phyloP scores from a whole-genome alignment of 371 early-diverging fungal species.

The Apophysomyces sp. region DNA sequence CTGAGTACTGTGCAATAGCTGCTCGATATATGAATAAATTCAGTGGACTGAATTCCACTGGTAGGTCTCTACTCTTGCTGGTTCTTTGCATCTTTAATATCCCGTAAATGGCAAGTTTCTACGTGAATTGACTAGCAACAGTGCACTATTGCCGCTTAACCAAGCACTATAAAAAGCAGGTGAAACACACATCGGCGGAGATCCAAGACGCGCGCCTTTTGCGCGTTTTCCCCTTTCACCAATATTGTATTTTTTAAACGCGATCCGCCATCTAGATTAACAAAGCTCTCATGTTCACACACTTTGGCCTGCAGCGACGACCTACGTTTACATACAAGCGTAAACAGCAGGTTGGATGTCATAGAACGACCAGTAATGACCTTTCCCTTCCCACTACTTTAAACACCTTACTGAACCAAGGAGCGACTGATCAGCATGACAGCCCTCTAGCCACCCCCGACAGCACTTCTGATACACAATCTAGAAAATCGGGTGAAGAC shows the following conservation, averaged over 20 bases:
- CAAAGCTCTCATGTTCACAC: slow-evolving; percentile 3
- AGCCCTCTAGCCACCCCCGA: neutral
- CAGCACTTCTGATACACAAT: neutral
- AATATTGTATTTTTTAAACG: neutral
- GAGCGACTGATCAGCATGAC: neutral
- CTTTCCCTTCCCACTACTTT: neutral
- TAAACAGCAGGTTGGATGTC: neutral
- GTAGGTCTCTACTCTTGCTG: no score
- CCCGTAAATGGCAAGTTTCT: no score
- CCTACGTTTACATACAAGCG: slow-evolving; percentile 13
- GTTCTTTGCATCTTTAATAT: no score
- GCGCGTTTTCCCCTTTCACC: neutral
- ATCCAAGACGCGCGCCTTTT: neutral
- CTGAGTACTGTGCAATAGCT: no score
- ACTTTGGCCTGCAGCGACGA: slow-evolving; percentile 1
- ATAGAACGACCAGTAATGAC: neutral
- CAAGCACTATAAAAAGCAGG: no score
- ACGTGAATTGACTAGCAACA: no score
- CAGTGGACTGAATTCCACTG: no score
- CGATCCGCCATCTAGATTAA: neutral
- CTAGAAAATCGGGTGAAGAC: neutral
- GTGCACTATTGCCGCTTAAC: no score
- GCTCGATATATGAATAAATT: no score
- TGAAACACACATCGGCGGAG: neutral
- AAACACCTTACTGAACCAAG: neutral